A percentile compares a stretch with the other conserved stretches of the same genome.
phyloP scores from a whole-genome alignment of 352 stramenopile species.

The Phytophthora citricola region DNA sequence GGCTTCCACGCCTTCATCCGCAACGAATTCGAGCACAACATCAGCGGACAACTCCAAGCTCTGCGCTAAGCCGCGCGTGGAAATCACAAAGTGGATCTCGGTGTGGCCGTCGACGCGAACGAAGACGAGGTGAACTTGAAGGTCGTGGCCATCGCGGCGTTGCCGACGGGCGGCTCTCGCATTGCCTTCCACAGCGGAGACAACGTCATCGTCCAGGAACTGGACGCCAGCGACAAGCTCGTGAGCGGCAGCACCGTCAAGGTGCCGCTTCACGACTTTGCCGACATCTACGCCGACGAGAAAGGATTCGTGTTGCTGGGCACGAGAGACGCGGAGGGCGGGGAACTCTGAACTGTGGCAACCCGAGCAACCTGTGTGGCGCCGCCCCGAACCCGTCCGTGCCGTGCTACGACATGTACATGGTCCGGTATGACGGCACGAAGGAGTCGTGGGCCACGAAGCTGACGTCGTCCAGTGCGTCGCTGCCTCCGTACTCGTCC shows the following conservation, averaged over 20 bases:
- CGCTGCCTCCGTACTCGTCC: slow-evolving; percentile 58
- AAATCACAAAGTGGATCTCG: slow-evolving; percentile 48
- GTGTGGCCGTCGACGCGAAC: slow-evolving; percentile 36
- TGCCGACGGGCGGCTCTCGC: slow-evolving; percentile 50
- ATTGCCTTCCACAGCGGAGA: slow-evolving; percentile 59
- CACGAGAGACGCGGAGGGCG: slow-evolving; percentile 53
- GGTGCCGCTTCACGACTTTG: slow-evolving; percentile 55
- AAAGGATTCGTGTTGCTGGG: slow-evolving; percentile 62
- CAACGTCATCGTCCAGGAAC: slow-evolving; percentile 49
- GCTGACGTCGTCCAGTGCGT: slow-evolving; percentile 54
- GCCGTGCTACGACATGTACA: slow-evolving; percentile 70
- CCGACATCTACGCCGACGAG: slow-evolving; percentile 59
- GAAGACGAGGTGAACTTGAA: slow-evolving; percentile 60
- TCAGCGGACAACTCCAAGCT: slow-evolving; percentile 38
- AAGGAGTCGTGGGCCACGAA: slow-evolving; percentile 67
- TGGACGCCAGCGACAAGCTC: slow-evolving; percentile 55
- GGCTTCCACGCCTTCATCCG: background rate
- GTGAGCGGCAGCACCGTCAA: slow-evolving; percentile 41
- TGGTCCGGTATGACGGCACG: slow-evolving; percentile 54
- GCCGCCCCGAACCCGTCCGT: slow-evolving; percentile 39
- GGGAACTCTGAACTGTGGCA: slow-evolving; percentile 64
- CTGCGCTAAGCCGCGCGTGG: slow-evolving; percentile 47
- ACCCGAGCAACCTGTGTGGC: slow-evolving; percentile 57
- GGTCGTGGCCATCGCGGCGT: slow-evolving; percentile 50
- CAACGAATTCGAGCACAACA: background rate